A percentile compares a stretch with the other conserved stretches of the same genome.
Evolutionary conservation across 495 filamentous ascomycete species (phyloP).

Genomic region (Hypoxylon fuscum): DNA sequence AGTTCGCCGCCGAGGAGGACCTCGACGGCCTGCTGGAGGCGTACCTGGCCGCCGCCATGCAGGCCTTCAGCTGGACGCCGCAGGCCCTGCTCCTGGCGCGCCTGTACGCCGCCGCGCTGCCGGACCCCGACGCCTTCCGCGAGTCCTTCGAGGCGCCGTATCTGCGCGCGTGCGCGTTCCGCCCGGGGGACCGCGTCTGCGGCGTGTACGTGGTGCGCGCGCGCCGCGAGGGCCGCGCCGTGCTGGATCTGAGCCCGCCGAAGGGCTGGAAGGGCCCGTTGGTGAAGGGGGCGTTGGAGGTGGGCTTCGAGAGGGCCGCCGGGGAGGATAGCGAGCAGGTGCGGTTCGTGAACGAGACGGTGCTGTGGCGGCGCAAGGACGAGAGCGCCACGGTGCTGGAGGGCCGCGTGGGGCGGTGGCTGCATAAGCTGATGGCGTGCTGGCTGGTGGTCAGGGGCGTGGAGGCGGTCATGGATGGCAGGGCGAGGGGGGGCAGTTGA

Average conservation of each 20-base stretch:
- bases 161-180: slow-evolving; percentile 33
- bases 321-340: slow-evolving; percentile 7
- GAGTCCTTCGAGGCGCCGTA: slow-evolving; percentile 37
- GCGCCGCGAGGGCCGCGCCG: slow-evolving; percentile 20
- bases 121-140: slow-evolving; percentile 5
- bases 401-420: slow-evolving; percentile 34
- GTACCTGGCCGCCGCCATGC: slow-evolving; percentile 45
- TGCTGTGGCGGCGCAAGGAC: slow-evolving; percentile 41
- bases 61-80: slow-evolving; percentile 45
- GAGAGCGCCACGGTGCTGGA: slow-evolving; percentile 41
- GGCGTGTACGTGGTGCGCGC: slow-evolving; percentile 42
- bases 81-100: slow-evolving; percentile 40
- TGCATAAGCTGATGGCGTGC: slow-evolving; percentile 40
- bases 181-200: slow-evolving; percentile 40
- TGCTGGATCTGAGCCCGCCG: slow-evolving; percentile 43
- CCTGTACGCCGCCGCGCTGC: too few relatives aligned
- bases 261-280: slow-evolving; percentile 39
- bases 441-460: slow-evolving; percentile 48
- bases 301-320: slow-evolving; percentile 27
- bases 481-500: background rate
- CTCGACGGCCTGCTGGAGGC: slow-evolving; percentile 22
- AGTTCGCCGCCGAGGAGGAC: background rate
- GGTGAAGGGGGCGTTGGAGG: slow-evolving; percentile 39
- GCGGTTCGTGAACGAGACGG: slow-evolving; percentile 45
- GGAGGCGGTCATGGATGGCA: slow-evolving; percentile 27